These are phyloP conservation scores for Lachancea sp. DNA, from an alignment of 805 yeast species.

Conservation along the genomic window DNA sequence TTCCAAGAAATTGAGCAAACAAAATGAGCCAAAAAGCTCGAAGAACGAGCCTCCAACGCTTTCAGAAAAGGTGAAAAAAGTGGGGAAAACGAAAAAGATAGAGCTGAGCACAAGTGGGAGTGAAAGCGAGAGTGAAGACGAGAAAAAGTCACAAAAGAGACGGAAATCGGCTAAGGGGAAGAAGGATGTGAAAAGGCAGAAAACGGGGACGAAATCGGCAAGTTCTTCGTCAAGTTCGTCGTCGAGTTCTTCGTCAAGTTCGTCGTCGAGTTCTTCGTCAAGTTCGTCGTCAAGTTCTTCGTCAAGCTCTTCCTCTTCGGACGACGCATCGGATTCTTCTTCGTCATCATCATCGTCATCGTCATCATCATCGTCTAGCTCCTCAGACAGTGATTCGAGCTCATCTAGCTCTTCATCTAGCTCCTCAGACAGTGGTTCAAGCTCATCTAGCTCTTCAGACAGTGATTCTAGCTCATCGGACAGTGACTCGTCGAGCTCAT, in stretches of 20 bases:
- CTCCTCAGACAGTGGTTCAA: constrained; percentile 11
- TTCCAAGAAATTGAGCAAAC: constrained; percentile 11
- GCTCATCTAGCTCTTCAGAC: constrained; percentile 10
- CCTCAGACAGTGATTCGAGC: constrained; percentile 2
- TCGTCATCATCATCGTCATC: too few relatives aligned
- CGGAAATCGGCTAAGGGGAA: too few relatives aligned
- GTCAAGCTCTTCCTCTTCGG: constrained; percentile 10
- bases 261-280: constrained; percentile 3
- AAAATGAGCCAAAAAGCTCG: background rate
- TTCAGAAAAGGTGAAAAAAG: constrained; percentile 19
- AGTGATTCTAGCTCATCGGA: constrained; percentile 2
- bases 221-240: constrained; percentile 6
- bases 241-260: constrained; percentile 16
- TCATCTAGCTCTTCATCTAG: constrained; percentile 5
- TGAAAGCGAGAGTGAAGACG: background rate
- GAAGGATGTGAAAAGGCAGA: too few relatives aligned
- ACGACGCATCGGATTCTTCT: constrained; percentile 3
- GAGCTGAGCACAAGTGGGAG: constrained; percentile 13
- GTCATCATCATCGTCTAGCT: constrained; percentile 4
- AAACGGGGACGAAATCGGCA: background rate
- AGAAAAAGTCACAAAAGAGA: too few relatives aligned
- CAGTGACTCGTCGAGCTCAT: constrained; percentile 12
- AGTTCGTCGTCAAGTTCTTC: constrained; percentile 7
- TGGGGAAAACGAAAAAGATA: constrained; percentile 13
- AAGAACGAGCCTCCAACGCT: constrained; percentile 25